These are phyloP conservation scores for Anisodus acutangulus DNA, from an alignment of 257 asterid species.

Conservation along the genomic window DNA sequence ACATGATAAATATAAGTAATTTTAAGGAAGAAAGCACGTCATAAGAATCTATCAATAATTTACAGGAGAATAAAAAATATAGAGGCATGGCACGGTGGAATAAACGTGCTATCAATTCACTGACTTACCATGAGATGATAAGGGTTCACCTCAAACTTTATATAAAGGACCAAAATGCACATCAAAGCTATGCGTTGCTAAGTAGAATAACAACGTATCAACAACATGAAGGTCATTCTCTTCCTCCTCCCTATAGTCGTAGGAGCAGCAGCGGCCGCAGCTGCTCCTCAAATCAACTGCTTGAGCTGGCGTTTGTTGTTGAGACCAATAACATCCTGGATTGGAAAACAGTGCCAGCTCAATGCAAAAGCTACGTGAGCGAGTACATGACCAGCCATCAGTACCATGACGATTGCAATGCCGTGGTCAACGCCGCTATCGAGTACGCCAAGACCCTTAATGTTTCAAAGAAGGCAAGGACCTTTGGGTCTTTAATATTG, in stretches of 20 bases:
- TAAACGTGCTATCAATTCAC: background rate
- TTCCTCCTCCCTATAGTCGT: conserved; percentile 28
- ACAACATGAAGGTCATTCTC: conserved; percentile 13
- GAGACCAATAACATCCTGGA: conserved; percentile 55
- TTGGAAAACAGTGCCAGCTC: conserved; percentile 50
- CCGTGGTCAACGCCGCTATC: conserved; percentile 50
- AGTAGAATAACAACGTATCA: background rate
- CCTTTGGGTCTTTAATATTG: conserved; percentile 59
- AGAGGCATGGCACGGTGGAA: background rate
- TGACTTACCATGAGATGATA: background rate
- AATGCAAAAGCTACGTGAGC: conserved; percentile 58
- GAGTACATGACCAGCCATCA: conserved; percentile 65
- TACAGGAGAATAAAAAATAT: no score
- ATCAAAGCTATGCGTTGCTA: background rate
- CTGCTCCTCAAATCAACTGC: conserved; percentile 50
- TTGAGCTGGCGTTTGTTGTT: conserved; percentile 75
- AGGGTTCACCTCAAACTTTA: background rate
- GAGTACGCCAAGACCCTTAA: conserved; percentile 43
- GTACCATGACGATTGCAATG: conserved; percentile 52
- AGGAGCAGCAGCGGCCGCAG: conserved; percentile 37
- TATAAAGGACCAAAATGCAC: background rate
- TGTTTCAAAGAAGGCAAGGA: conserved; percentile 46
- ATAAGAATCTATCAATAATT: no score
- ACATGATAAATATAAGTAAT: background rate
- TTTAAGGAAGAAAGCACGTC: background rate